Base-by-base conservation (phyloP, 768 basidiomycete species). In the Scleroderma citrinum region DNA sequence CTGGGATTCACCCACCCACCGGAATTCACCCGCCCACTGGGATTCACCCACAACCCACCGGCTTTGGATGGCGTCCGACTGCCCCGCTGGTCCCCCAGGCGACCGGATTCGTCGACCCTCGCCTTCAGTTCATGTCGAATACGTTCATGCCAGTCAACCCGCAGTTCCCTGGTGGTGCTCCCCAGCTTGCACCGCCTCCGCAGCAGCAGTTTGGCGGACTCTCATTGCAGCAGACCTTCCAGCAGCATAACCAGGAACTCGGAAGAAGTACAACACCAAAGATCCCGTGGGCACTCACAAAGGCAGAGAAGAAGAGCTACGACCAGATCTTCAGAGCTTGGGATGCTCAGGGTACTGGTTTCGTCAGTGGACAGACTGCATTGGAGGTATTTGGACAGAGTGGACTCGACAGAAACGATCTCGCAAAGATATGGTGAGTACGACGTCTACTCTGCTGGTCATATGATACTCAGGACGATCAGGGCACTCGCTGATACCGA, bases 271-370 rank as follows among this genome's bases (percentile, higher is more conserved):
- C 78, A 0, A 71, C 79, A 14, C 83, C 83, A 24, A 82, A 79
- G 59, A 74, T 96, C 34, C 81, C 91, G 0, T 99, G 96, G 96
- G 79, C 83, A 0, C 70, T 97, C 46, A 81, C 81, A 4, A 87
- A 88, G 66, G 77, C 80, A 5, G 96, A 99, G 74, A 94, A 94
- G 77, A 95, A 96, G 73, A 86, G 85, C 55, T 99, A 98, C 59
- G 91, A 98, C 63, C 79, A 87, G 59, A 94, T 98, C 59, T 99
- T 99, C 71, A 76, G 95, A 51, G 86, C 90, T n/a, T 99, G 96
- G 96, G 95, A 97, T 62, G 68, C 81, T 0, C 75, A 80, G 35
- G 73, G 76, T 7, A 81, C 81, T 0, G 92, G 93, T 0, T 98
- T 94, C 67, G 90, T 99, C 60, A 80, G 69, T 42, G 94, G 96